Evolutionary conservation across 176 grass and related monocot species (phyloP).

Genomic region (Aegilops speltoides): DNA sequence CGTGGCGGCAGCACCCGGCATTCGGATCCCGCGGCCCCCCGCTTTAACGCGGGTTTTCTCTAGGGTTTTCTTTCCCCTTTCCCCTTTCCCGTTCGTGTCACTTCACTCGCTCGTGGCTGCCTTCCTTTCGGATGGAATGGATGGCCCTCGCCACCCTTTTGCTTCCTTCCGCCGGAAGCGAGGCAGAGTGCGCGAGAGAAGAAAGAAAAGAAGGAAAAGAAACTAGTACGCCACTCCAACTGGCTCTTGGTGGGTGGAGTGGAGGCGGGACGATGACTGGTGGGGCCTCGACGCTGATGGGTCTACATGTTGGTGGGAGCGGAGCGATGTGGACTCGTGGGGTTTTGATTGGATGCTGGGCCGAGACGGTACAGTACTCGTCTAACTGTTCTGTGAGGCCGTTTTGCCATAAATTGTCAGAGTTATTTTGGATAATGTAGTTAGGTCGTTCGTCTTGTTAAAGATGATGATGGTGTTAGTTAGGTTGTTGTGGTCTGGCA

Average conservation of each 20-base stretch:
- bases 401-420: background rate
- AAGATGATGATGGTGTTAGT: background rate
- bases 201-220: slow-evolving; percentile 39
- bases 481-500: background rate
- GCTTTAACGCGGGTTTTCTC: slow-evolving; percentile 52
- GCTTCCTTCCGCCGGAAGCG: slow-evolving; percentile 88
- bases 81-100: slow-evolving; percentile 33
- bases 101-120: background rate
- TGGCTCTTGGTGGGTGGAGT: background rate
- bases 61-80: slow-evolving; percentile 45
- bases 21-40: slow-evolving; percentile 35
- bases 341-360: slow-evolving; percentile 12
- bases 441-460: background rate
- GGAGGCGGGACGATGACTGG: background rate
- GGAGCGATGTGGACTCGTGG: slow-evolving; percentile 22
- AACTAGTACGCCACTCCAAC: slow-evolving; percentile 1
- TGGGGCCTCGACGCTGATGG: background rate
- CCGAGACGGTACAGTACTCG: background rate
- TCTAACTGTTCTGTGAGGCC: slow-evolving; percentile 6
- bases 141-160: slow-evolving; percentile 36
- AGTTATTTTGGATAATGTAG: background rate
- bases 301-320: background rate
- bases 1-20: background rate
- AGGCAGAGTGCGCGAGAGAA: slow-evolving; percentile 23
- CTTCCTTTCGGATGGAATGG: slow-evolving; percentile 16